Percentiles rank a stretch among this genome's conserved stretches.
Evolutionary conservation across 192 early-diverging fungal species (phyloP).

Genomic region (Coemansia sp.): DNA sequence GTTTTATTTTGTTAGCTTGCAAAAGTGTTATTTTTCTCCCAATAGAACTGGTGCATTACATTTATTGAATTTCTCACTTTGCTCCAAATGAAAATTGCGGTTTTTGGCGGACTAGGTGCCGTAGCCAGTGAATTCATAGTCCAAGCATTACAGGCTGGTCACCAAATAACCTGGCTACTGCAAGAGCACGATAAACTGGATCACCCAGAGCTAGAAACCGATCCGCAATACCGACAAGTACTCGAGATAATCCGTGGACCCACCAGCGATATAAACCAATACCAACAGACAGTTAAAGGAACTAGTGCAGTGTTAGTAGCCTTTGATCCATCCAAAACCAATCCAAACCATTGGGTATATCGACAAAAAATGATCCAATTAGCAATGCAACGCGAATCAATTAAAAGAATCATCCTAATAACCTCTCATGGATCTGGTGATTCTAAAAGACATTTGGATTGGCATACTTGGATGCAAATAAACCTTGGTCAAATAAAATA

Average conservation of each 20-base stretch:
- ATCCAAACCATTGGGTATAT: conserved; percentile 15
- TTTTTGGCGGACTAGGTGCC: conserved; percentile 31
- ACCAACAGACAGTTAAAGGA: conserved; percentile 11
- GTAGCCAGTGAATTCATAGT: conserved; percentile 26
- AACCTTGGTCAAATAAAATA: conserved; percentile 30
- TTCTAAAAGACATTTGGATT: conserved; percentile 26
- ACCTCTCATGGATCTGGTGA: conserved; percentile 33
- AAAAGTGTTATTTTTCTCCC: neutral
- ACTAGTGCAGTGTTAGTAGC: conserved; percentile 31
- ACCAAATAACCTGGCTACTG: conserved; percentile 28
- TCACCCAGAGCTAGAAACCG: conserved; percentile 14
- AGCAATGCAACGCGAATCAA: conserved; percentile 15
- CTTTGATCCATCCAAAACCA: conserved; percentile 14
- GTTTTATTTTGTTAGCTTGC: neutral
- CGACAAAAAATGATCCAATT: conserved; percentile 25
- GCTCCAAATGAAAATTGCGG: conserved; percentile 25
- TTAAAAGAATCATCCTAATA: conserved; percentile 20
- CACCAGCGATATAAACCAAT: conserved; percentile 14
- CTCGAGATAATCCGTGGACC: conserved; percentile 21
- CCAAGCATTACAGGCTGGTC: conserved; percentile 18
- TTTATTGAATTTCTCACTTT: neutral
- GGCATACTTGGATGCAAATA: conserved; percentile 21
- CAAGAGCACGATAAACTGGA: conserved; percentile 13
- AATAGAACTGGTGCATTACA: neutral
- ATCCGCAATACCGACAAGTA: conserved; percentile 4